These are phyloP conservation scores for Tuber brumale DNA, from an alignment of 495 filamentous ascomycete genomes.

Conservation along the genomic window DNA sequence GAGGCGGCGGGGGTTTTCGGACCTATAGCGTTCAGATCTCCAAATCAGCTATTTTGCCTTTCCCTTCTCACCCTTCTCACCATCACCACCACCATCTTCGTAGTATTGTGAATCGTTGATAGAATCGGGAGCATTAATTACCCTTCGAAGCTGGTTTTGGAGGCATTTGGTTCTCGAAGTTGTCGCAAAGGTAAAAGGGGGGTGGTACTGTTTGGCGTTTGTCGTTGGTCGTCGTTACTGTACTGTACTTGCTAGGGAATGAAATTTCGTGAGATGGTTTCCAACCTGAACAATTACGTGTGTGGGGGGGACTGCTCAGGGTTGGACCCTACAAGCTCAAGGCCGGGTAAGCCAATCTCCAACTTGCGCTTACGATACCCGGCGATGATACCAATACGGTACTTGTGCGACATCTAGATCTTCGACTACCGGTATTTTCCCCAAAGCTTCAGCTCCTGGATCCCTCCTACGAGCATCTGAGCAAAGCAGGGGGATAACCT, in stretches of 20 bases:
- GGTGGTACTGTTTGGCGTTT: constrained; percentile 15
- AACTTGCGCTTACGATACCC: not conserved
- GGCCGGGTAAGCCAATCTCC: not conserved
- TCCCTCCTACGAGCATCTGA: not conserved
- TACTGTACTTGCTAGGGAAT: not conserved
- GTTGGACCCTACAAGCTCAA: constrained; percentile 12
- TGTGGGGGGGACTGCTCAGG: constrained; percentile 25
- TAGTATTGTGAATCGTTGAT: not conserved
- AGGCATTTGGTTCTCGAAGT: constrained; percentile 32
- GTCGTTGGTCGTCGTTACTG: constrained; percentile 26
- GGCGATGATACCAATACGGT: too few relatives aligned
- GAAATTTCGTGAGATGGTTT: constrained; percentile 20
- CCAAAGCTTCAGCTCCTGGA: not conserved
- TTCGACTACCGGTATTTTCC: not conserved
- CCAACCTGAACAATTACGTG: constrained; percentile 8
- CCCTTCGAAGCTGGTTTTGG: constrained; percentile 39
- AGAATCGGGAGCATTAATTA: constrained; percentile 24
- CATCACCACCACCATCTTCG: not conserved
- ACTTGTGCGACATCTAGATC: too few relatives aligned
- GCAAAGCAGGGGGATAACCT: not conserved
- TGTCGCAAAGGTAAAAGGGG: constrained; percentile 26
- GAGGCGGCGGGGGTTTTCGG: constrained; percentile 54
- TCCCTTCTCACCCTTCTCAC: too few relatives aligned
- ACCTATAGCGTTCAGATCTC: constrained; percentile 46
- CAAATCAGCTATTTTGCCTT: not conserved